Evolutionary conservation across 2,329 filamentous ascomycete species (phyloP), one percentile per base, ranked within the genome.

Genomic region (Epichloe scottii): DNA sequence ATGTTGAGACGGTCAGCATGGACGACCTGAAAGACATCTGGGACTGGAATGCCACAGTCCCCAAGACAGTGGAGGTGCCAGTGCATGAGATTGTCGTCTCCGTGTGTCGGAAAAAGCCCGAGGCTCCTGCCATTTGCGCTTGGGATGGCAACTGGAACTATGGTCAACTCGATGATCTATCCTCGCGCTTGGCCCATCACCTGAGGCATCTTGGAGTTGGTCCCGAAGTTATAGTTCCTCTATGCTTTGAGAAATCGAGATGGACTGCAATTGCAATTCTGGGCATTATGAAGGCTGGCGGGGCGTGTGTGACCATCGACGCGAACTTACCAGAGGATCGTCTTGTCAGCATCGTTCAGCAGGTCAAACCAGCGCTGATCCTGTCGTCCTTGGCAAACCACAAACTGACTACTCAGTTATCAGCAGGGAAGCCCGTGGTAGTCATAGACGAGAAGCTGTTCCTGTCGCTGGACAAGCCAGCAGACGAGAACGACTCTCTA

Each of bases 131-230:
- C 5, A 37, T 56, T 14, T 51, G 47, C 19, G 50, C 56, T 6
- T 57, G 56, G 56, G 60, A 74, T 73, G 49, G 76, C 70, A 60
- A 67, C 66, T 54, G 68, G 68, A 50, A 58, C 64, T 23, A 68
- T 49, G 53, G 64, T 55, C 40, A 72, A 26, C 60, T 72, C 2
- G 40, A 57, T 40, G 21, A 23, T 6, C 41, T 54, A 23, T 46
- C 54, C 2, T 45, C 51, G 12, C 40, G 39, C 3, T 44, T 58
- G 2, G 58, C 56, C 35, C n/a, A 17, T 26, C 44, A 51, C 17
- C 52, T 57, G 1, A 17, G 40, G 7, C 26, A 42, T 35, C 44
- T 26, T 4, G 55, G 52, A 17, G 49, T 52, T 7, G 48, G 48
- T 1, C 50, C 48, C 12, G 51, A 44, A 21, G 34, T 23, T 5